phyloP scores from a whole-genome alignment of 495 filamentous ascomycete species.

The Podospora appendiculata region DNA sequence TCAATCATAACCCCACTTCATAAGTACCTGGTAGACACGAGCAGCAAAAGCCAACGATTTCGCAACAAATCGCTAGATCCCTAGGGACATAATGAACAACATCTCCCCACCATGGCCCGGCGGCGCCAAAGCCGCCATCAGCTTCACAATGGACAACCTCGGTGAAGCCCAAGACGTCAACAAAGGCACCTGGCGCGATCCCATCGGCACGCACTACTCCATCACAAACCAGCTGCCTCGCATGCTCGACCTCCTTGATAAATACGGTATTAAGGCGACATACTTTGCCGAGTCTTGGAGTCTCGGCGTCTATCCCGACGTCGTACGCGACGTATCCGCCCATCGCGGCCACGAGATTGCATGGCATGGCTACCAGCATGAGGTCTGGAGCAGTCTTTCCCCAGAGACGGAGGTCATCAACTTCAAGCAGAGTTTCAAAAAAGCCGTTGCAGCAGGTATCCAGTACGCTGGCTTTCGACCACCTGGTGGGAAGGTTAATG shows the following conservation, averaged over 20 bases:
- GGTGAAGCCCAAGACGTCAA: slow-evolving; percentile 31
- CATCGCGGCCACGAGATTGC: slow-evolving; percentile 22
- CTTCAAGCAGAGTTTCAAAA: slow-evolving; percentile 18
- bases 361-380: slow-evolving; percentile 30
- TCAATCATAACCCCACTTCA: too few relatives aligned
- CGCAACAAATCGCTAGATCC: too few relatives aligned
- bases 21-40: too few relatives aligned
- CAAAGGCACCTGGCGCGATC: slow-evolving; percentile 14
- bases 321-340: slow-evolving; percentile 4
- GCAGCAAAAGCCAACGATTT: too few relatives aligned
- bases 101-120: slow-evolving; percentile 14
- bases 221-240: slow-evolving; percentile 22
- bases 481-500: slow-evolving; percentile 21
- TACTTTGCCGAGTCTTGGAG: slow-evolving; percentile 31
- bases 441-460: slow-evolving; percentile 4
- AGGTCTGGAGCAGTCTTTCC: slow-evolving; percentile 15
- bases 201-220: slow-evolving; percentile 21
- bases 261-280: slow-evolving; percentile 18
- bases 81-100: too few relatives aligned
- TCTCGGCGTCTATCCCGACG: slow-evolving; percentile 19
- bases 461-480: slow-evolving; percentile 24
- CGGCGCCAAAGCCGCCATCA: slow-evolving; percentile 21
- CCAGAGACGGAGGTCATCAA: slow-evolving; percentile 9
- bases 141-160: slow-evolving; percentile 31
- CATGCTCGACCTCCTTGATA: slow-evolving; percentile 20